Evolutionary conservation across 805 yeast genomes (phyloP).

Genomic region (Vanderwaltozyma tropicalis): DNA sequence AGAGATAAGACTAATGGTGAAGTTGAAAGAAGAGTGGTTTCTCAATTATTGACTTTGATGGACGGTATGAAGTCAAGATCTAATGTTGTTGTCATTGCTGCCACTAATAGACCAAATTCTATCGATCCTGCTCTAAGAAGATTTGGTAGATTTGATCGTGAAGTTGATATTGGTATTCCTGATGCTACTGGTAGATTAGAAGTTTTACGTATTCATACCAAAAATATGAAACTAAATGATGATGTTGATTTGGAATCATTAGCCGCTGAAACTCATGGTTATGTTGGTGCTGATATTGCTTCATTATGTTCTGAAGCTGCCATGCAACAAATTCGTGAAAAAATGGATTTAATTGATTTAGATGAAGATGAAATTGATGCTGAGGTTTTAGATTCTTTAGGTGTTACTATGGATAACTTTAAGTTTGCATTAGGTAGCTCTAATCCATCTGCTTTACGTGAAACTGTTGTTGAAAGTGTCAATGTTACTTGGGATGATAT

Average conservation of each 20-base stretch:
- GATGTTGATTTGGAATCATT: slow-evolving; percentile 93
- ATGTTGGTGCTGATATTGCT: slow-evolving; percentile 98
- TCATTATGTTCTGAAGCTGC: slow-evolving; percentile 99
- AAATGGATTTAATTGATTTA: slow-evolving; percentile 78
- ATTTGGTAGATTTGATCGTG: slow-evolving; percentile 86
- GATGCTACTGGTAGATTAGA: slow-evolving; percentile 98
- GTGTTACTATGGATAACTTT: slow-evolving; percentile 98
- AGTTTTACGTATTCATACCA: slow-evolving; percentile 93
- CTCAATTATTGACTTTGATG: slow-evolving; percentile 94
- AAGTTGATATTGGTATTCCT: slow-evolving; percentile 87
- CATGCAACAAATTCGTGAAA: slow-evolving; percentile 99
- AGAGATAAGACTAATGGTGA: slow-evolving; percentile 99
- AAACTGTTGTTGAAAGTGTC: slow-evolving; percentile 97
- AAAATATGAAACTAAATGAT: slow-evolving; percentile 92
- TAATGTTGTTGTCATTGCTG: slow-evolving; percentile 96
- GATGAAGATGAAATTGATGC: slow-evolving; percentile 73
- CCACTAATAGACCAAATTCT: slow-evolving; percentile 72
- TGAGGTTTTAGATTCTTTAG: slow-evolving; percentile 88
- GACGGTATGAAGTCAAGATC: slow-evolving; percentile 99
- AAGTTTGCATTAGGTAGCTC: slow-evolving; percentile 96
- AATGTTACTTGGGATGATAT: slow-evolving; percentile 99
- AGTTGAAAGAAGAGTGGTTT: slow-evolving; percentile 98
- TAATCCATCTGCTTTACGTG: slow-evolving; percentile 98
- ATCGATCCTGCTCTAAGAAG: slow-evolving; percentile 72
- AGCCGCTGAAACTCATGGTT: slow-evolving; percentile 97